phyloP scores from a whole-genome alignment of 169 alveolate species.

The Amoebophrya sp. region DNA sequence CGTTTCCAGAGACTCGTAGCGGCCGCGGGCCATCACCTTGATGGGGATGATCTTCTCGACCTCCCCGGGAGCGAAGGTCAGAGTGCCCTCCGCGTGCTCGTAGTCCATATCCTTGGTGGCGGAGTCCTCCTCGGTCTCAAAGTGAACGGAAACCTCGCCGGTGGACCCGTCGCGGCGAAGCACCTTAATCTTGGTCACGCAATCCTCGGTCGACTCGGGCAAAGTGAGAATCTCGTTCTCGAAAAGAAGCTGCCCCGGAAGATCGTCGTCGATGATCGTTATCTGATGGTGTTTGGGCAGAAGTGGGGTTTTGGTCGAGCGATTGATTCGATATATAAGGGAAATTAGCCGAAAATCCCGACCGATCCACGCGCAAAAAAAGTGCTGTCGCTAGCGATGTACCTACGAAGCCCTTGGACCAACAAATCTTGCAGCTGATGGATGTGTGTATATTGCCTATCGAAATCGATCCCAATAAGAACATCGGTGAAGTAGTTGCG shows the following conservation, averaged over 20 bases:
- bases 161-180: not conserved
- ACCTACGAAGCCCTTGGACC: no score
- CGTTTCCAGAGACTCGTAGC: not conserved
- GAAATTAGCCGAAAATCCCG: no score
- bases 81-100: not conserved
- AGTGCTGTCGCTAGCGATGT: no score
- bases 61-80: not conserved
- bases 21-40: not conserved
- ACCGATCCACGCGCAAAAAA: no score
- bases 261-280: constrained; percentile 1
- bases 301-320: not conserved
- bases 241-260: constrained; percentile 15
- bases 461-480: no score
- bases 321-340: not conserved
- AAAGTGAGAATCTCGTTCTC: not conserved
- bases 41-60: not conserved
- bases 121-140: not conserved
- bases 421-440: no score
- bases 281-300: not conserved
- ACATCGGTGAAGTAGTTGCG: no score
- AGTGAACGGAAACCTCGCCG: not conserved
- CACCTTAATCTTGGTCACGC: not conserved
- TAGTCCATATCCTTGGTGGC: not conserved
- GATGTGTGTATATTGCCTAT: no score
- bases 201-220: not conserved